Conservation (phyloP, 2,329 filamentous ascomycete species). For the Ascochyta clinopodiicola region DNA sequence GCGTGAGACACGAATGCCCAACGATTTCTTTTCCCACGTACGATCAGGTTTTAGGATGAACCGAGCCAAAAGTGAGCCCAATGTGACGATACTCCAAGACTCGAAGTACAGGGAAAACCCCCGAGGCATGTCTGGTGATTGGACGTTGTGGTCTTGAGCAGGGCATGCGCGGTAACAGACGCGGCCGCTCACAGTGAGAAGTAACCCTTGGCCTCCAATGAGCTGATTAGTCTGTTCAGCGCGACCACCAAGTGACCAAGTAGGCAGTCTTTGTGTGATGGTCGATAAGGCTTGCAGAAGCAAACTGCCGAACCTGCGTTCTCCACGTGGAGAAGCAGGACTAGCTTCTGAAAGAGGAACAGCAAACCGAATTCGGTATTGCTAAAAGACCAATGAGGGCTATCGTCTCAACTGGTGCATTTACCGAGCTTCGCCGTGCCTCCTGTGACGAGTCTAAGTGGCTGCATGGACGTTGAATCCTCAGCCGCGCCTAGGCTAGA, state of each 20-base stretch:
- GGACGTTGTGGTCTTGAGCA: neutral
- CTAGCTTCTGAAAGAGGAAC: slow-evolving; percentile 5
- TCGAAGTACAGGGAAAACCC: neutral
- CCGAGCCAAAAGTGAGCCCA: neutral
- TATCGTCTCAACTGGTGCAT: neutral
- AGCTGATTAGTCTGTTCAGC: neutral
- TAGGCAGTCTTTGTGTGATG: slow-evolving; percentile 1
- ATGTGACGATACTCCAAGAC: neutral
- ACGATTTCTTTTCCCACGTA: slow-evolving; percentile 8
- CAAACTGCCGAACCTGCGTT: slow-evolving; percentile 1
- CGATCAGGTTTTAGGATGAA: slow-evolving; percentile 1
- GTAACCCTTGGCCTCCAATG: neutral
- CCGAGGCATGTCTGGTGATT: slow-evolving; percentile 1
- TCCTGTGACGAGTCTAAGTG: neutral
- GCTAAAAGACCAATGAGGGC: neutral
- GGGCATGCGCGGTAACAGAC: neutral
- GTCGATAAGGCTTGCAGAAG: slow-evolving; percentile 14
- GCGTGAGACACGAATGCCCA: neutral
- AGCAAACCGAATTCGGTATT: neutral
- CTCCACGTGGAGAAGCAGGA: slow-evolving; percentile 7
- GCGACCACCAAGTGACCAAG: neutral
- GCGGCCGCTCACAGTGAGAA: neutral
- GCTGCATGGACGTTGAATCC: neutral
- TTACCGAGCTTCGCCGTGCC: slow-evolving; percentile 16
- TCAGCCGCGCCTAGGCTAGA: slow-evolving; percentile 5